Evolutionary conservation across 768 basidiomycete species (phyloP), one percentile per base, ranked within the genome.

Genomic region (Tephrocybe sp.): DNA sequence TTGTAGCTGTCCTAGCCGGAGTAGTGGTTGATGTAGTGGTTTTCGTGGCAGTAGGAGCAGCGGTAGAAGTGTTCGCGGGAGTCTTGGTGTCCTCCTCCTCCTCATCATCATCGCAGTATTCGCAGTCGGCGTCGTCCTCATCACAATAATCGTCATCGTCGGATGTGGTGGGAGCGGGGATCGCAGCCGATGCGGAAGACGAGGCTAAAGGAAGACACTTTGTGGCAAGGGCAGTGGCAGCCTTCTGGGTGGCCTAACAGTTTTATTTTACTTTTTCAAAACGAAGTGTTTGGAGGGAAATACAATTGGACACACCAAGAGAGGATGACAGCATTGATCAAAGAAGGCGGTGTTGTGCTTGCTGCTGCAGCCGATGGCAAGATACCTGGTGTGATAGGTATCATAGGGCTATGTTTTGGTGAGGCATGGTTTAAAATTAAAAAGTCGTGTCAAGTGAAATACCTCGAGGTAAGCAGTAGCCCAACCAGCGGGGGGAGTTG

Each of bases 301-400:
- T 9, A 41, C 15, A 21, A 9, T 45, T 18, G 16, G 45, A 64
- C 75, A 33, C 62, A 84, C 83, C 60, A 83, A 70, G 52, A 88
- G 69, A 50, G 88, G 83, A 63, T 82, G 82, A 74, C 88, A 88
- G 62, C 91, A 91, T 23, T 69, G 58, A 47, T 80, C 71, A 64
- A 88, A 91, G 71, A 84, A 85, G 13, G 64, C 40, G 8, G 74
- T 73, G 61, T 71, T 66, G 58, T 80, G 78, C 60, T 79, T 67
- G 47, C 55, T 57, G 23, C 73, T 59, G 60, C 80, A 83, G 42
- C 69, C 71, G 54, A 86, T 62, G 36, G 78, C 75, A 48, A 79
- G 57, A 67, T 89, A 90, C 50, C 88, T 75, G 23, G 62, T 57
- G 69, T 87, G 82, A 69, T 88, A 86, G 13, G 45, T 55, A 33